Base-by-base conservation (phyloP, 2,329 filamentous ascomycete species). In the Paecilomyces niveus region DNA sequence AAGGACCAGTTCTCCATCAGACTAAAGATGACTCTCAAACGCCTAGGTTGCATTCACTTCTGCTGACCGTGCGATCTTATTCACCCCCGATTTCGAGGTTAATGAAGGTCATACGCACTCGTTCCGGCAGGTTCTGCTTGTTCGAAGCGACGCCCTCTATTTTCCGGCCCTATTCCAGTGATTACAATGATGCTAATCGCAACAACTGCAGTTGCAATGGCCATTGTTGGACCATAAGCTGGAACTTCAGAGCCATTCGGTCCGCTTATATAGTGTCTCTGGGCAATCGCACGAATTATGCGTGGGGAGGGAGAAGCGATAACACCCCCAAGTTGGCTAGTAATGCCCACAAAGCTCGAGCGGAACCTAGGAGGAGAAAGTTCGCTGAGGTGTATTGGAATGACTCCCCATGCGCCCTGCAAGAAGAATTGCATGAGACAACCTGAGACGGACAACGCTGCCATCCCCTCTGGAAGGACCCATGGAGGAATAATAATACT, bases 271-370 rank as follows among this genome's bases (percentile, higher is more conserved):
- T 18, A 21, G 50, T 52, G 78, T 13, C 70, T 61, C 60, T 78
- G 73, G 6, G 74, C 76, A 45, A 78, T 73, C 0, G 70, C 71
- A 1, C 74, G 70, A 57, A 78, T 71, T 58, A 78, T 78, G 2
- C 76, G 78, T 4, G 75, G 73, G 13, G 71, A 73, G 5, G 76
- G 74, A 6, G 71, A 75, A 0, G 75, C 75, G 8, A 67, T 70
- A 15, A 76, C 66, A 57, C 74, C 75, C 6, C 74, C 74, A 35
- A 77, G 66, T 62, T 76, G 72, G 59, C 76, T 76, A 1, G 70
- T 68, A 6, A 73, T 55, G 26, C 74, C 73, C 15, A 74, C 68
- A 50, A 72, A 66, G 21, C 73, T 63, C 1, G 72, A 66, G 26
- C 73, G 66, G n/a, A 76, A 65, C 3, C 65, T 63, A 21, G 63